These are phyloP conservation scores for Fusarium miscanthi DNA, from an alignment of 2,329 filamentous ascomycete genomes.

Conservation along the genomic window DNA sequence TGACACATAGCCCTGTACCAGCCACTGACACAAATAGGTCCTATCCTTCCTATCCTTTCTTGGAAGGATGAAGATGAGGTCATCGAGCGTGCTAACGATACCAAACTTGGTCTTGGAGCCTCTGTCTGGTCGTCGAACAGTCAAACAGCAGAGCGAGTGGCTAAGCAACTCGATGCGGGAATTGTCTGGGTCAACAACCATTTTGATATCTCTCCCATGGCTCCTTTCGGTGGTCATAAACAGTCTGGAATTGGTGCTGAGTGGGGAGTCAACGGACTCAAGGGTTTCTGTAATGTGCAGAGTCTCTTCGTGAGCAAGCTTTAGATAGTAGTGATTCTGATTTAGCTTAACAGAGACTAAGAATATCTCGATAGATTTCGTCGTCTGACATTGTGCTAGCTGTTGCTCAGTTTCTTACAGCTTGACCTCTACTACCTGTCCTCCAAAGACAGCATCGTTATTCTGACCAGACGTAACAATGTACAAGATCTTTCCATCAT, in stretches of 20 bases:
- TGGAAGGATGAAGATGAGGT: conserved; percentile 73
- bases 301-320: conserved; percentile 38
- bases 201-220: conserved; percentile 56
- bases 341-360: background rate
- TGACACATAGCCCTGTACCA: background rate
- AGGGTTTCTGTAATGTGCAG: conserved; percentile 47
- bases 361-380: background rate
- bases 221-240: conserved; percentile 58
- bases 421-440: conserved; percentile 4
- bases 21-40: conserved; percentile 44
- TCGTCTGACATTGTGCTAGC: background rate
- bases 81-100: conserved; percentile 65
- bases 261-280: conserved; percentile 54
- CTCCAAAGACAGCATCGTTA: background rate
- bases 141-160: conserved; percentile 61
- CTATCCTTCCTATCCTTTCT: conserved; percentile 70
- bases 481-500: background rate
- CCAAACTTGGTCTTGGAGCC: conserved; percentile 64
- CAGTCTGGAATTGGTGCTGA: conserved; percentile 57
- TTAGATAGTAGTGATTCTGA: background rate
- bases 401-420: background rate
- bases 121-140: conserved; percentile 67
- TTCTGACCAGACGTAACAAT: background rate
- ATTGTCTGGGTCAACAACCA: conserved; percentile 70
- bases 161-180: conserved; percentile 64